These are phyloP conservation scores for Colletotrichum cereale DNA, from an alignment of 2,329 filamentous ascomycete genomes.

Conservation along the genomic window DNA sequence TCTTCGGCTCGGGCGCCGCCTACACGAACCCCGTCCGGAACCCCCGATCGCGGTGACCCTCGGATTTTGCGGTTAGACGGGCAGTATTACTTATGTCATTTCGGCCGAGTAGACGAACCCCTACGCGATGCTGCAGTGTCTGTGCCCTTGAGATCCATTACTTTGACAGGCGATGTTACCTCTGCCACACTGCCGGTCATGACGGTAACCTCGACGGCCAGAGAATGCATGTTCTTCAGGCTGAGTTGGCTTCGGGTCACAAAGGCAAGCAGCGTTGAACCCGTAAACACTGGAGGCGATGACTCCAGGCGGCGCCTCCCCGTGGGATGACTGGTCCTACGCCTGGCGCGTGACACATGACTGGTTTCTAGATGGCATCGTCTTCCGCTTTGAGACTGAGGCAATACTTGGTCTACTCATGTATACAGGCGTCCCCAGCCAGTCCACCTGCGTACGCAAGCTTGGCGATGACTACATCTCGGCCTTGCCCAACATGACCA, in stretches of 20 bases:
- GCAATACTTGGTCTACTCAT: slow-evolving; percentile 69
- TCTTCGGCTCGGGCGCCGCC: slow-evolving; percentile 44
- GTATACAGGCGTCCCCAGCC: slow-evolving; percentile 57
- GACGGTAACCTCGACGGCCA: slow-evolving; percentile 61
- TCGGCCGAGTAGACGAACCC: slow-evolving; percentile 67
- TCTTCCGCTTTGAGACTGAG: slow-evolving; percentile 61
- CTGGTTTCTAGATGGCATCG: slow-evolving; percentile 67
- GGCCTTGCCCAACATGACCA: slow-evolving; percentile 56
- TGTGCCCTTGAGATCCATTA: slow-evolving; percentile 71
- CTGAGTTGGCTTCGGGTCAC: slow-evolving; percentile 45
- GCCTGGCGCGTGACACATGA: slow-evolving; percentile 58
- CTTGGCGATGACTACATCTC: slow-evolving; percentile 55
- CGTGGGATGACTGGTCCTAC: slow-evolving; percentile 65
- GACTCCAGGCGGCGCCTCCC: slow-evolving; percentile 59
- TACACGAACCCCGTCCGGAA: slow-evolving; percentile 67
- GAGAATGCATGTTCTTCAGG: slow-evolving; percentile 64
- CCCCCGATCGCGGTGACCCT: slow-evolving; percentile 64
- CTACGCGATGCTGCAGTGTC: slow-evolving; percentile 65
- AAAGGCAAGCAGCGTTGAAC: background rate
- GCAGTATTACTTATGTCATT: slow-evolving; percentile 69
- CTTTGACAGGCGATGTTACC: slow-evolving; percentile 62
- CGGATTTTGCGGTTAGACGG: slow-evolving; percentile 64
- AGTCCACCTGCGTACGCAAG: slow-evolving; percentile 55
- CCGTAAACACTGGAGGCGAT: background rate
- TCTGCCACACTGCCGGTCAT: slow-evolving; percentile 68